Evolutionary conservation across 345 rosid genomes (phyloP), one percentile per base, ranked within the genome.

Genomic region (Melaleuca alternifolia): DNA sequence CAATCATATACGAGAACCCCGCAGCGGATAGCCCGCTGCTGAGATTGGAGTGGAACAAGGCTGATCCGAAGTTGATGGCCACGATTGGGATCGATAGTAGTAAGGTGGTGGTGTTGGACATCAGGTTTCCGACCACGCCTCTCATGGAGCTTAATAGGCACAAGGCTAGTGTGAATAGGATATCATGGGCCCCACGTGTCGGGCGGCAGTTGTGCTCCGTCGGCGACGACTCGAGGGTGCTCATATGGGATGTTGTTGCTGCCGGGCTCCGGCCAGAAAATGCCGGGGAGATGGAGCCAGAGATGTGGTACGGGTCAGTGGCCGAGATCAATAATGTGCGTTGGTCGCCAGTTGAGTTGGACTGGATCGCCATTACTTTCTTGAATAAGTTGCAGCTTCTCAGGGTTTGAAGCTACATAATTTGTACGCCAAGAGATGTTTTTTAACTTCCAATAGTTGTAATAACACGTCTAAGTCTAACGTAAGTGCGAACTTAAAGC

Each of bases 31-130:
- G 87, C 83, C 93, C 94, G 0, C 41, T 94, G 86, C 48, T 93
- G 46, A 89, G 96, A 85, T 50, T 94, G 8, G 96, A 93, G 51
- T 94, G 96, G 96, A 93, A 92, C 87, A 93, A 92, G 83, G 86
- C 89, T 9, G 96, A 94, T 82, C 93, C 96, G 5, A 90, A 90
- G 82, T 91, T 90, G 61, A 88, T 94, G 54, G 96, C 92, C 2
- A 90, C 96, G 0, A 86, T 91, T 5, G 93, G 93, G 1, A 84
- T 91, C 92, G 95, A 94, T 26, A 93, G 95, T 26, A 88, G 85
- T 30, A 91, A 87, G 87, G 92, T 91, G 26, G 93, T 93, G 10
- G 59, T 94, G 57, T 62, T 94, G 59, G 96, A 93, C 88, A 94
- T 94, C 82, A 88, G 95, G n/a, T 89, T 82, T 59, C 96, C 96